Base-by-base conservation (phyloP, 305 asterid genomes). In the Plantago coronopus region DNA sequence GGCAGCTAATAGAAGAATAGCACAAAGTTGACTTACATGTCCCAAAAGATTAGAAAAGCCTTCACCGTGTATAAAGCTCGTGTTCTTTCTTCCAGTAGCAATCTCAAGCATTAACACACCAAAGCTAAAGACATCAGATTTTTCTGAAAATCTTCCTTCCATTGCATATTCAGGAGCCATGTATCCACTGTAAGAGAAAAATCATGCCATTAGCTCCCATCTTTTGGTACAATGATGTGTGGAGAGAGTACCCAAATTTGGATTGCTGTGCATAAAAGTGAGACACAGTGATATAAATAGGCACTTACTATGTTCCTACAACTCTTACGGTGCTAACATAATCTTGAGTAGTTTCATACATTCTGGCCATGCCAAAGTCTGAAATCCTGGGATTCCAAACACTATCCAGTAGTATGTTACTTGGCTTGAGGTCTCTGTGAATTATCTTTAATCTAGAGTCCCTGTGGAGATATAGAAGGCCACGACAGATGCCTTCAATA, bases 281-380 rank as follows among this genome's bases (percentile, higher is more conserved):
- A 10, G 59, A 40, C 2, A 46, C 4, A 29, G 15, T 14, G 7
- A 51, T 49, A n/a, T 55, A 10, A 37, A 63, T 43, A 29, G 58
- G 31, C 21, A 72, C 89, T 80, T 74, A 80, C 87, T 62, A 78
- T 31, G 90, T 80, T 42, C 90, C 90, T 6, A 80, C 84, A 12
- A 83, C 84, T 62, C 84, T 76, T 20, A 53, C 47, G 12, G 89
- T 83, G 78, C 75, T 72, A 63, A 67, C 83, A 50, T 83, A 85
- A 74, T 80, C 83, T 61, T 76, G 77, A 31, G 73, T 69, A 45
- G 69, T 65, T 53, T 78, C 85, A 47, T 64, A 80, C 47, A 83
- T 80, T 64, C 81, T 80, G 21, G 87, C 87, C 80, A 78, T 68
- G 40, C 85, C 90, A 66, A 83, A 83, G 60, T 83, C 89, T 15